Conservation (phyloP, 2,329 filamentous ascomycete genomes). For the Curvularia lunata region DNA sequence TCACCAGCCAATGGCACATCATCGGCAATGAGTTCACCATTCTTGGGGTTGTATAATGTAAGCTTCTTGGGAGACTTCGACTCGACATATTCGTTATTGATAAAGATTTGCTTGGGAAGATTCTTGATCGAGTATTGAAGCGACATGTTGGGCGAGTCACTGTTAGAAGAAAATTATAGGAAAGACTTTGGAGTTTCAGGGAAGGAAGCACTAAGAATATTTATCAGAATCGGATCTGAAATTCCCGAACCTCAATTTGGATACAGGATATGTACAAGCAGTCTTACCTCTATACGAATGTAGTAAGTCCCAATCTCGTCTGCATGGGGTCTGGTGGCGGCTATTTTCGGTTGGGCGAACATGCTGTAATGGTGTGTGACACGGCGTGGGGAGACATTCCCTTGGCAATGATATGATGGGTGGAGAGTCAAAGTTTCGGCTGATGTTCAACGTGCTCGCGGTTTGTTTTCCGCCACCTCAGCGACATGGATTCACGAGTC, state of each 20-base stretch:
- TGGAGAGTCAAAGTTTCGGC: slow-evolving; percentile 14
- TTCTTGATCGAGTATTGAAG: slow-evolving; percentile 46
- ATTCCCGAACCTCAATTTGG: neutral
- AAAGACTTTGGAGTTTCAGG: neutral
- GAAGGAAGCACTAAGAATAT: slow-evolving; percentile 5
- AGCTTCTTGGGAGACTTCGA: slow-evolving; percentile 54
- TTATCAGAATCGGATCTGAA: slow-evolving; percentile 7
- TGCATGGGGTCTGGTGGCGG: neutral
- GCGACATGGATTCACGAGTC: slow-evolving; percentile 6
- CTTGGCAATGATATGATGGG: slow-evolving; percentile 2
- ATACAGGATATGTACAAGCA: slow-evolving; percentile 3
- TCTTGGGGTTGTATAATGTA: slow-evolving; percentile 57
- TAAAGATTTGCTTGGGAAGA: slow-evolving; percentile 50
- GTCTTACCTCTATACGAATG: slow-evolving; percentile 6
- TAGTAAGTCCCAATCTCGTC: slow-evolving; percentile 18
- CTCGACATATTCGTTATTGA: slow-evolving; percentile 49
- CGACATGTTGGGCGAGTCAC: slow-evolving; percentile 25
- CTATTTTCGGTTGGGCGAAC: slow-evolving; percentile 8
- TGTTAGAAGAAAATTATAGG: neutral
- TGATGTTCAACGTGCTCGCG: slow-evolving; percentile 25
- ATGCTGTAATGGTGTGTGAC: neutral
- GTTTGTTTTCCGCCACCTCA: slow-evolving; percentile 34
- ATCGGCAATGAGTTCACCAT: slow-evolving; percentile 58
- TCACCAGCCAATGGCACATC: slow-evolving; percentile 56
- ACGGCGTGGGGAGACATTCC: neutral